These are phyloP conservation scores for Yamadazyma sp. DNA, from an alignment of 1,139 yeast species.

Conservation along the genomic window DNA sequence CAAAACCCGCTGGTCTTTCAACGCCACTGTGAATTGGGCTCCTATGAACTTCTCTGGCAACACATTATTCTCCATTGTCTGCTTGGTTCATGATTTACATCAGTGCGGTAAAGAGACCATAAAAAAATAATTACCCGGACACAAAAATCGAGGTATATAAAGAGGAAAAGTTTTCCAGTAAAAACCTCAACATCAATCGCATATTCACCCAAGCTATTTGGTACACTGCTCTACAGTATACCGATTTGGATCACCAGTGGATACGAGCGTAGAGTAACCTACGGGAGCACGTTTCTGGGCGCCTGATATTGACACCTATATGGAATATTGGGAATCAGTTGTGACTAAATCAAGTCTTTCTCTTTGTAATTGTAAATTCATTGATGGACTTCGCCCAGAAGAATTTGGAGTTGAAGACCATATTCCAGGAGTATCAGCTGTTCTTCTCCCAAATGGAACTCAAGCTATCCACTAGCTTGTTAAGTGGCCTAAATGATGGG, in stretches of 20 bases:
- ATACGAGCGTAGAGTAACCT: constrained; percentile 44
- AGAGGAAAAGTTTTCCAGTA: constrained; percentile 7
- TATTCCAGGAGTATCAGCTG: constrained; percentile 26
- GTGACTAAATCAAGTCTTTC: constrained; percentile 40
- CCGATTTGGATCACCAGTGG: constrained; percentile 27
- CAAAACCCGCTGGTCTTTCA: constrained; percentile 33
- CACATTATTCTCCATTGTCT: not conserved
- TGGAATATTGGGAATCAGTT: constrained; percentile 59
- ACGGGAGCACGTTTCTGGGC: constrained; percentile 58
- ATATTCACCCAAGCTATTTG: constrained; percentile 32
- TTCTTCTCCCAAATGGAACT: constrained; percentile 28
- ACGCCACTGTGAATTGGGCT: constrained; percentile 25
- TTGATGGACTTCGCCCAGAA: constrained; percentile 19
- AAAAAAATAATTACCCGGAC: constrained; percentile 1
- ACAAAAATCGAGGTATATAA: constrained; percentile 1
- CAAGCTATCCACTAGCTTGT: constrained; percentile 6
- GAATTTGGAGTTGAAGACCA: constrained; percentile 24
- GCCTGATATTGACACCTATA: constrained; percentile 50
- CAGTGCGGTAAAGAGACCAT: no score
- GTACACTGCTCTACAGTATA: constrained; percentile 4
- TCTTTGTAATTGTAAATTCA: not conserved
- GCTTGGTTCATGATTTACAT: no score
- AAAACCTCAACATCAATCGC: constrained; percentile 46
- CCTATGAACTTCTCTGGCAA: constrained; percentile 35
- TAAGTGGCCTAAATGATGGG: constrained; percentile 6